Evolutionary conservation across 768 basidiomycete species (phyloP).

Genomic region (Leccinellum albellum): DNA sequence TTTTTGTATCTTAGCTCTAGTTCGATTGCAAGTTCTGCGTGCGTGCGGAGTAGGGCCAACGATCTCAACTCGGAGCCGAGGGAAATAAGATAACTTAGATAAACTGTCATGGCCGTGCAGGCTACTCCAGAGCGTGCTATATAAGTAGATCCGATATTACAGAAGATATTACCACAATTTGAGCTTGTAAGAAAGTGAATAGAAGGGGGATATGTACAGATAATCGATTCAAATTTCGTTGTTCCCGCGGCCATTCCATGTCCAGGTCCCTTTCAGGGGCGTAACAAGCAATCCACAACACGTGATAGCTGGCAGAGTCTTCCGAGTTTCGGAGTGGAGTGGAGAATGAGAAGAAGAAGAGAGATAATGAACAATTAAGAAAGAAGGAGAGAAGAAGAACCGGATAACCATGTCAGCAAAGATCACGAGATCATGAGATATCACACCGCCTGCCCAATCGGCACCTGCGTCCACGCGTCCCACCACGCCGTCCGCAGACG

Average conservation of each 20-base stretch:
- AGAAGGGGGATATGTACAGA: not conserved
- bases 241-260: not conserved
- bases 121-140: not conserved
- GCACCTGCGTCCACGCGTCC: constrained; percentile 36
- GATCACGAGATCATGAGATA: not conserved
- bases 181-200: not conserved
- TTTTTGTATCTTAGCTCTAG: not conserved
- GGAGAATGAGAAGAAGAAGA: not conserved
- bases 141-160: not conserved
- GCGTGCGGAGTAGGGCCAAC: not conserved
- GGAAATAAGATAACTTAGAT: not conserved
- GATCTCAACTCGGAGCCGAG: not conserved
- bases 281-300: not conserved
- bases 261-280: not conserved
- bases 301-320: not conserved
- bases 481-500: constrained; percentile 37
- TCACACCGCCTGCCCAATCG: constrained; percentile 35
- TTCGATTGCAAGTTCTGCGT: not conserved
- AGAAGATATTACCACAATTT: not conserved
- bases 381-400: not conserved
- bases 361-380: not conserved
- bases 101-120: not conserved
- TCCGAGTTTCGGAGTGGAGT: not conserved
- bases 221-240: not conserved
- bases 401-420: not conserved